Conservation (phyloP, 495 filamentous ascomycete genomes). For the Paragyromitra xinjiangensis region DNA sequence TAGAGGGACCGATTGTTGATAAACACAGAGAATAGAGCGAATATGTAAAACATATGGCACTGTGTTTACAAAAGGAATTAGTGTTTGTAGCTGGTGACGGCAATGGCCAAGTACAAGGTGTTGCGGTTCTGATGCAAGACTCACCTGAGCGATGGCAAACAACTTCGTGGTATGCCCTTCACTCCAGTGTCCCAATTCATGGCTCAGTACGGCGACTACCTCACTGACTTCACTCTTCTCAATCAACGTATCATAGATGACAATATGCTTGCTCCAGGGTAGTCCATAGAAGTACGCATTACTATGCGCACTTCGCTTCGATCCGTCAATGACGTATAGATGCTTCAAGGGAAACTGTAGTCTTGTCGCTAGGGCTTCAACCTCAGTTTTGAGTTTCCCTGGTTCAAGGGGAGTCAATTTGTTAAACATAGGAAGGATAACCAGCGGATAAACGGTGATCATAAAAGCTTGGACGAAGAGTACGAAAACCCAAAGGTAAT, state of each 20-base stretch:
- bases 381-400: slow-evolving; percentile 83
- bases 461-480: slow-evolving; percentile 87
- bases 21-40: slow-evolving; percentile 94
- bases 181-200: slow-evolving; percentile 97
- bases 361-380: slow-evolving; percentile 83
- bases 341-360: slow-evolving; percentile 90
- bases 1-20: slow-evolving; percentile 94
- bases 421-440: slow-evolving; percentile 96
- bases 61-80: slow-evolving; percentile 59
- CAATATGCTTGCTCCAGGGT: slow-evolving; percentile 99
- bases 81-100: slow-evolving; percentile 11
- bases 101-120: not conserved
- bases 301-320: slow-evolving; percentile 94
- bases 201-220: slow-evolving; percentile 91
- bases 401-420: slow-evolving; percentile 92
- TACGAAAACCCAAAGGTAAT: slow-evolving; percentile 94
- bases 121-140: slow-evolving; percentile 34
- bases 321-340: slow-evolving; percentile 95
- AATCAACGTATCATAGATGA: slow-evolving; percentile 96
- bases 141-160: slow-evolving; percentile 86
- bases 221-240: slow-evolving; percentile 91
- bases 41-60: slow-evolving; percentile 94
- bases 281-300: slow-evolving; percentile 99
- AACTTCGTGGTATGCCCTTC: slow-evolving; percentile 92
- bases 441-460: slow-evolving; percentile 94